Conservation (phyloP, 148 eudicot genomes). For the Camellia lanceoleosa region DNA sequence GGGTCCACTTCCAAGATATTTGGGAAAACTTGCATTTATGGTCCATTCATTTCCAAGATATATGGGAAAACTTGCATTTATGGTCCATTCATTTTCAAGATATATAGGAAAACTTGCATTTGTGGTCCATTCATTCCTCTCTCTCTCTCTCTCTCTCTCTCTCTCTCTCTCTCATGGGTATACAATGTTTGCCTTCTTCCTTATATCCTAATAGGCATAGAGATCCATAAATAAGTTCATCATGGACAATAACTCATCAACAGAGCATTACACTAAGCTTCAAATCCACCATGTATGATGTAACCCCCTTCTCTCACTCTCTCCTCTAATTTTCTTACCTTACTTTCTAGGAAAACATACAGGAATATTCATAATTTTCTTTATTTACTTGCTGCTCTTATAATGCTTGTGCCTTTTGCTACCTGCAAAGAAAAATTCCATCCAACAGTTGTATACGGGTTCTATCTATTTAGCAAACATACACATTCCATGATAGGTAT, state of each 20-base stretch:
- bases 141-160: conserved; percentile 8
- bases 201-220: conserved; percentile 14
- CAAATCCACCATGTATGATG: conserved; percentile 23
- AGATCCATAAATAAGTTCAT: background rate
- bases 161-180: conserved; percentile 17
- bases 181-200: conserved; percentile 18
- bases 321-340: background rate
- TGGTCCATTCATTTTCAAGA: no score
- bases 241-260: conserved; percentile 19
- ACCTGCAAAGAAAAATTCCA: conserved; percentile 12
- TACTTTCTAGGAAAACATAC: background rate
- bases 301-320: conserved; percentile 7
- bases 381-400: conserved; percentile 3
- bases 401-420: conserved; percentile 11
- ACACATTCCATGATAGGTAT: conserved; percentile 63
- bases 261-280: conserved; percentile 13
- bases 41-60: no score
- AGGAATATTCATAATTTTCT: background rate
- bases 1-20: no score
- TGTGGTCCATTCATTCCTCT: background rate
- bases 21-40: no score
- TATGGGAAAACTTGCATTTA: no score
- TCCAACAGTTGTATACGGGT: conserved; percentile 13
- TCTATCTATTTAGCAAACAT: no score
- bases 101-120: conserved; percentile 2